Percentiles rank a stretch among this genome's conserved stretches.
Conservation (phyloP, 1,139 yeast species). For the Oligophagozyma castellii region DNA sequence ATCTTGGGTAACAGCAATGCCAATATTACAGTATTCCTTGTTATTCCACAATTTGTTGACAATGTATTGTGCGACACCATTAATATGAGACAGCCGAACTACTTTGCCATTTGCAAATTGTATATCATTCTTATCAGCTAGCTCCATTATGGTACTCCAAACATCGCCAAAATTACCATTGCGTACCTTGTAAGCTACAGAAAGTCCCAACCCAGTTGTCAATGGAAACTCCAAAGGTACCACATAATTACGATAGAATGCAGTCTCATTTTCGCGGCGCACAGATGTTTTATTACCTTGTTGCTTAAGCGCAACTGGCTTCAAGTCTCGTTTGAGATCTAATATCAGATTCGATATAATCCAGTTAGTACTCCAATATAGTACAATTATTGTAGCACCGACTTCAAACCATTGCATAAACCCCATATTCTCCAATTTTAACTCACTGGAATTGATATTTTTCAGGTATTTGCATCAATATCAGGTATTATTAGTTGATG, state of each 20-base stretch:
- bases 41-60: conserved; percentile 5
- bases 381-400: not conserved
- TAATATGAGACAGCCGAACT: conserved; percentile 11
- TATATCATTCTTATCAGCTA: conserved; percentile 5
- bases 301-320: conserved; percentile 40
- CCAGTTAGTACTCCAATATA: conserved; percentile 7
- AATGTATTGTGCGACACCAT: conserved; percentile 17
- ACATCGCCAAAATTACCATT: conserved; percentile 58
- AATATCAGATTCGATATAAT: conserved; percentile 12
- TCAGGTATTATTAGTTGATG: no score
- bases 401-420: not conserved
- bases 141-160: conserved; percentile 34
- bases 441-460: no score
- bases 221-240: conserved; percentile 49
- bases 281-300: conserved; percentile 48
- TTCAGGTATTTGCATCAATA: no score
- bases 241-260: conserved; percentile 50
- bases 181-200: conserved; percentile 48
- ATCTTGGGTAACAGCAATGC: conserved; percentile 19
- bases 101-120: conserved; percentile 4
- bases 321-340: conserved; percentile 35
- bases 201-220: conserved; percentile 50
- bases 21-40: conserved; percentile 13
- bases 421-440: not conserved
- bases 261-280: conserved; percentile 44